Percentiles rank a stretch among this genome's conserved stretches.
These are phyloP conservation scores for Huiozyma naganishii DNA, from an alignment of 805 yeast genomes.

Conservation along the genomic window DNA sequence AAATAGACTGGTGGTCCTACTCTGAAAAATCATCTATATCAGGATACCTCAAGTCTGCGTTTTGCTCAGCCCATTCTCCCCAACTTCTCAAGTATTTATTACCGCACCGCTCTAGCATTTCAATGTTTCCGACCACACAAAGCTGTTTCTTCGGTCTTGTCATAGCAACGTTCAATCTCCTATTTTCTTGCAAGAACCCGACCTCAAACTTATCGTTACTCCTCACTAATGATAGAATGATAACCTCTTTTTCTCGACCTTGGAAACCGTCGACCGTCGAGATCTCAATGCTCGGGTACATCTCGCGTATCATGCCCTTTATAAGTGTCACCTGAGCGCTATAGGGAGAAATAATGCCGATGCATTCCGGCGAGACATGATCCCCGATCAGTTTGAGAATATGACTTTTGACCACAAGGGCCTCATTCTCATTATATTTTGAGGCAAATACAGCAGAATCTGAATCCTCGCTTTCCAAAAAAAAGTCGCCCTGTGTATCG, in stretches of 20 bases:
- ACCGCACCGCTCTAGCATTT: slow-evolving; percentile 38
- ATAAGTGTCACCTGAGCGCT: slow-evolving; percentile 70
- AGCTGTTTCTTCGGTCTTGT: slow-evolving; percentile 82
- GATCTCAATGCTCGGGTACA: slow-evolving; percentile 47
- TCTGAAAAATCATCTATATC: slow-evolving; percentile 33
- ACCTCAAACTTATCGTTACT: slow-evolving; percentile 61
- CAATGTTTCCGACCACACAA: slow-evolving; percentile 80
- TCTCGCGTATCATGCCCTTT: slow-evolving; percentile 34
- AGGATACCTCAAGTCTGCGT: slow-evolving; percentile 60
- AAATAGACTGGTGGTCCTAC: not conserved
- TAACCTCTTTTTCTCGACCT: slow-evolving; percentile 88
- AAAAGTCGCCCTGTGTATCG: slow-evolving; percentile 89
- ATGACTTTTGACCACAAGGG: slow-evolving; percentile 48
- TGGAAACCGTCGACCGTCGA: slow-evolving; percentile 95
- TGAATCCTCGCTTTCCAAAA: slow-evolving; percentile 44
- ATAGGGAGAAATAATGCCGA: slow-evolving; percentile 88
- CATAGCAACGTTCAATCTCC: slow-evolving; percentile 87
- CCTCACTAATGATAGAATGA: slow-evolving; percentile 70
- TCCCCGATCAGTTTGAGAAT: slow-evolving; percentile 37
- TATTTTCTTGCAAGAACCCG: slow-evolving; percentile 70
- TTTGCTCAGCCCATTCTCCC: slow-evolving; percentile 59
- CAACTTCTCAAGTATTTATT: slow-evolving; percentile 47
- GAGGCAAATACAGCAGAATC: slow-evolving; percentile 33
- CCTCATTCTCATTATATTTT: slow-evolving; percentile 71
- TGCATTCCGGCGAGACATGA: slow-evolving; percentile 45